Evolutionary conservation across 2,329 filamentous ascomycete genomes (phyloP).

Genomic region (Juglanconis sp.): DNA sequence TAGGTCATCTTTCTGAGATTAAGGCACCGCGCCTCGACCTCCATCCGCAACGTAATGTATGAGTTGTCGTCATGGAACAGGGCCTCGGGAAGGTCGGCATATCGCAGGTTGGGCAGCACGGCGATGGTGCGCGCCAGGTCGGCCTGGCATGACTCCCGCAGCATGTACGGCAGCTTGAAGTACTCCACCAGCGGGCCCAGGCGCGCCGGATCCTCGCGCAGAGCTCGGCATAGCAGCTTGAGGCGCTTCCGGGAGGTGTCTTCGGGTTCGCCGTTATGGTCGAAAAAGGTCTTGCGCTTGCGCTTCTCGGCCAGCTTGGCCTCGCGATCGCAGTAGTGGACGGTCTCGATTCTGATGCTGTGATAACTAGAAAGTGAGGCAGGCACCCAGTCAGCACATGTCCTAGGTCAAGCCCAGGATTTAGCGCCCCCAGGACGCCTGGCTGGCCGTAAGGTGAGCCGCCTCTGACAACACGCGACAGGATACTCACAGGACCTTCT

Average conservation of each 20-base stretch:
- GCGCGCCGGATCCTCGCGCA: slow-evolving; percentile 69
- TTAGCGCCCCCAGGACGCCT: background rate
- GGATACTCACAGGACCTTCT: slow-evolving; percentile 58
- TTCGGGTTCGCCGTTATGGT: slow-evolving; percentile 74
- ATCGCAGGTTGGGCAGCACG: slow-evolving; percentile 78
- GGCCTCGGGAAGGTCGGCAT: slow-evolving; percentile 86
- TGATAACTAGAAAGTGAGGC: slow-evolving; percentile 59
- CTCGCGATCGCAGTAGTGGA: slow-evolving; percentile 91
- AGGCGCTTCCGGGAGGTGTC: slow-evolving; percentile 76
- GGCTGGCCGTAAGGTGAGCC: background rate
- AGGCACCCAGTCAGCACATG: background rate
- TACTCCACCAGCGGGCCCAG: slow-evolving; percentile 71
- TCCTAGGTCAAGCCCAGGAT: background rate
- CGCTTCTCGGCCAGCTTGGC: slow-evolving; percentile 75
- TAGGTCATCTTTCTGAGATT: slow-evolving; percentile 90
- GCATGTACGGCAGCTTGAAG: slow-evolving; percentile 92
- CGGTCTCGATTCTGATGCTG: slow-evolving; percentile 87
- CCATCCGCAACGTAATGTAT: slow-evolving; percentile 73
- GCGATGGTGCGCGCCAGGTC: slow-evolving; percentile 84
- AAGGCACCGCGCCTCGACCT: slow-evolving; percentile 78
- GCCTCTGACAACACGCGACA: slow-evolving; percentile 4
- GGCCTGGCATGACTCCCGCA: slow-evolving; percentile 79
- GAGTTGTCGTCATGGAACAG: slow-evolving; percentile 77
- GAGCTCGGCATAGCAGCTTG: slow-evolving; percentile 73
- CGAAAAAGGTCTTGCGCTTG: slow-evolving; percentile 68